phyloP scores from a whole-genome alignment of 345 rosid species.

The Hirschfeldia incana region DNA sequence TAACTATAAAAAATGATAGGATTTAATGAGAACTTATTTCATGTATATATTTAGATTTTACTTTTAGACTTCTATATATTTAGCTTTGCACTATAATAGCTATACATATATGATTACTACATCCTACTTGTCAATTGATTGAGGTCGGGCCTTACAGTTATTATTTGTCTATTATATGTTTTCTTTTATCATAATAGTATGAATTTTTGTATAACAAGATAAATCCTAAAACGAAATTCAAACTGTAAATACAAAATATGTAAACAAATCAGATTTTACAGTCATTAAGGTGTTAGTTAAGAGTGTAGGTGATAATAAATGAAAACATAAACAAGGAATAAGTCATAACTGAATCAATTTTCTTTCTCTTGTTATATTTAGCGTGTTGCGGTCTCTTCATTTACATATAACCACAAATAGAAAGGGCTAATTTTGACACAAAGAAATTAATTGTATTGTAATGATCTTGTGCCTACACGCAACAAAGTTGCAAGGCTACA shows the following conservation, averaged over 20 bases:
- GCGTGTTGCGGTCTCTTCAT: constrained; percentile 2
- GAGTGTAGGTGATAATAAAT: background rate
- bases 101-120: background rate
- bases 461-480: background rate
- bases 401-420: constrained; percentile 9
- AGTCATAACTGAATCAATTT: constrained; percentile 18
- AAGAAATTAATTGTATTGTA: background rate
- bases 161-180: background rate
- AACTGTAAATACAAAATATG: background rate
- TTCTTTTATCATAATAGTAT: background rate
- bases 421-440: background rate
- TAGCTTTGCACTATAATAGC: background rate
- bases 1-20: background rate
- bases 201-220: background rate
- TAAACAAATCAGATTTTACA: background rate
- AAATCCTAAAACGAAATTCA: background rate
- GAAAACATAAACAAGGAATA: constrained; percentile 14
- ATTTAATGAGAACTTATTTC: background rate
- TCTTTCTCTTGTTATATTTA: background rate
- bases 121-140: constrained; percentile 16
- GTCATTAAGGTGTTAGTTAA: background rate
- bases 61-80: background rate
- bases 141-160: background rate
- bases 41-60: background rate
- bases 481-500: background rate